These are phyloP conservation scores for Polyplosphaeria fusca DNA, from an alignment of 495 filamentous ascomycete genomes.

Conservation along the genomic window DNA sequence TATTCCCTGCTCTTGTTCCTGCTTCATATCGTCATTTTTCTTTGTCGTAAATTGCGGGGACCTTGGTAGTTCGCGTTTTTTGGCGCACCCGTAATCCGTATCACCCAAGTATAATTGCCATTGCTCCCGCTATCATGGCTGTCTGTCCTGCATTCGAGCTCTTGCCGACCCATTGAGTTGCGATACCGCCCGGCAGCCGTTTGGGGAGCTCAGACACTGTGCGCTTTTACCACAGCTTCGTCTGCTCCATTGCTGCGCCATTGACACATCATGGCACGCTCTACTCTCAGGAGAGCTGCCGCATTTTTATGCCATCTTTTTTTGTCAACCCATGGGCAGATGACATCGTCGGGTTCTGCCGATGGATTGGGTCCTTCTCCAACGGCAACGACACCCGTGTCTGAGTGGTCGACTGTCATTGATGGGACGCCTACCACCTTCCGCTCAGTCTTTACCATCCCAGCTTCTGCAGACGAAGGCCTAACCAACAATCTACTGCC, in stretches of 20 bases:
- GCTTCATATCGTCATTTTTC: conserved; percentile 22
- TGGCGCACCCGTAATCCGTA: neutral
- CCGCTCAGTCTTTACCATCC: conserved; percentile 51
- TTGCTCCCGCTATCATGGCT: neutral
- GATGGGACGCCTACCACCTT: conserved; percentile 18
- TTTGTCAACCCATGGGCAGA: conserved; percentile 21
- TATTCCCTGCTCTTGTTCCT: conserved; percentile 18
- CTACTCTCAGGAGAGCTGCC: conserved; percentile 3
- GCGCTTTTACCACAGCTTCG: neutral
- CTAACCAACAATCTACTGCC: conserved; percentile 56
- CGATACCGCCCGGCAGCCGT: neutral
- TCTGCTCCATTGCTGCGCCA: neutral
- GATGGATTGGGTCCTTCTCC: conserved; percentile 4
- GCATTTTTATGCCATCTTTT: conserved; percentile 5
- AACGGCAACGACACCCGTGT: neutral
- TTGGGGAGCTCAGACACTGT: neutral
- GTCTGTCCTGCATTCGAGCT: neutral
- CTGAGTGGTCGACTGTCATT: neutral
- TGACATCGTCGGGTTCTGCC: neutral
- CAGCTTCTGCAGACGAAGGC: conserved; percentile 55
- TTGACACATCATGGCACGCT: conserved; percentile 21
- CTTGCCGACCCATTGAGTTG: neutral
- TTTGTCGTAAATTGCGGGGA: conserved; percentile 22
- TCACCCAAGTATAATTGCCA: conserved; percentile 1
- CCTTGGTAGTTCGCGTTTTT: neutral